A percentile compares a stretch with the other conserved stretches of the same genome.
These are phyloP conservation scores for Penicillium egyptiacum DNA, from an alignment of 495 filamentous ascomycete genomes.

Conservation along the genomic window DNA sequence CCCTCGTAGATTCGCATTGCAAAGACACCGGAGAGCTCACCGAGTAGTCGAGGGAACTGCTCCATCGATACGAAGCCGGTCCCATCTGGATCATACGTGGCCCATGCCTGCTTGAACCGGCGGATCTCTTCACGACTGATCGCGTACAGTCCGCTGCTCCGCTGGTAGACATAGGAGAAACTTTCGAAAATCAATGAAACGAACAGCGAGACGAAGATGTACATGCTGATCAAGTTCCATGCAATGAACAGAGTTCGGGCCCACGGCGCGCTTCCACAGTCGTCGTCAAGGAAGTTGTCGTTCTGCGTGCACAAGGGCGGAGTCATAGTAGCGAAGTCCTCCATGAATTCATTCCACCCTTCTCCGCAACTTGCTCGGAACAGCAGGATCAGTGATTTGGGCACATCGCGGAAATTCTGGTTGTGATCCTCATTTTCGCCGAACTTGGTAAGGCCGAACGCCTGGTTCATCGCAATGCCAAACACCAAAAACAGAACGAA, in stretches of 20 bases:
- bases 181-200: constrained; percentile 99
- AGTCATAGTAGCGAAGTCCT: constrained; percentile 81
- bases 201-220: constrained; percentile 98
- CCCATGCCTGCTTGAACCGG: constrained; percentile 98
- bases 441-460: constrained; percentile 93
- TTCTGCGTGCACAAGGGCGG: constrained; percentile 73
- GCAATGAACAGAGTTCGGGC: constrained; percentile 84
- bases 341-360: constrained; percentile 96
- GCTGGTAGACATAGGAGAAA: constrained; percentile 98
- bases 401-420: constrained; percentile 90
- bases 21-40: constrained; percentile 90
- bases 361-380: constrained; percentile 92
- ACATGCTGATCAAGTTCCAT: constrained; percentile 99
- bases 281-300: constrained; percentile 71
- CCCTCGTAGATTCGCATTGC: constrained; percentile 96
- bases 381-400: constrained; percentile 88
- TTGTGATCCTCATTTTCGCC: constrained; percentile 70
- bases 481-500: constrained; percentile 94
- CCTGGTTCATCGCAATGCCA: constrained; percentile 94
- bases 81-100: constrained; percentile 86
- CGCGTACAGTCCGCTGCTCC: constrained; percentile 73
- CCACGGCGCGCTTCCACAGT: constrained; percentile 89
- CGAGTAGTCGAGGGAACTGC: constrained; percentile 82
- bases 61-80: constrained; percentile 92
- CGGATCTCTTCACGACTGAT: constrained; percentile 90